Evolutionary conservation across 2,329 filamentous ascomycete species (phyloP).

Genomic region (Botryotinia convoluta): DNA sequence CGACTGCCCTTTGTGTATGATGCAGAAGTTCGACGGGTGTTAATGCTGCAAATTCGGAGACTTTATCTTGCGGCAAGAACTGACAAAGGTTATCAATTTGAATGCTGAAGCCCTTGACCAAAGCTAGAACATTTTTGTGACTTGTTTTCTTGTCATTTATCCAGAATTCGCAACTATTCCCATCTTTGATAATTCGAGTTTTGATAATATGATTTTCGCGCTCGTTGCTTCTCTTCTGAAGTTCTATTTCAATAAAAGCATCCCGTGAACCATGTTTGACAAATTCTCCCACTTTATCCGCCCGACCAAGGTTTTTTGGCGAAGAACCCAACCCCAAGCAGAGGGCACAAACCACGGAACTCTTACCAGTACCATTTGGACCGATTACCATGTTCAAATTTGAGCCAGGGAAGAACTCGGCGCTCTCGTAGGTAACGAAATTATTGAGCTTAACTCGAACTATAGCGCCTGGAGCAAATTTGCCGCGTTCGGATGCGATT

Average conservation of each 20-base stretch:
- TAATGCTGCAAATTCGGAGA: constrained; percentile 87
- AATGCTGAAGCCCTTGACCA: constrained; percentile 74
- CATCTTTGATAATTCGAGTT: constrained; percentile 75
- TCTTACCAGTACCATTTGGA: constrained; percentile 98
- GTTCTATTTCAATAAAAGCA: constrained; percentile 86
- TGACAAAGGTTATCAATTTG: constrained; percentile 98
- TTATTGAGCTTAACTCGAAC: constrained; percentile 81
- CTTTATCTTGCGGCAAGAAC: constrained; percentile 92
- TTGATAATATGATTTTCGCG: constrained; percentile 69
- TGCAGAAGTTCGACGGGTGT: constrained; percentile 77
- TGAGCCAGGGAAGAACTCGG: constrained; percentile 87
- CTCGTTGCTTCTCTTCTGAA: constrained; percentile 62
- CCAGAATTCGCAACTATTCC: constrained; percentile 76
- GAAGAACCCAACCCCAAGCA: constrained; percentile 87
- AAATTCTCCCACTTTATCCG: constrained; percentile 81
- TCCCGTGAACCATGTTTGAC: constrained; percentile 83
- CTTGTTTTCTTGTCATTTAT: constrained; percentile 65
- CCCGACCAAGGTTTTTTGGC: constrained; percentile 78
- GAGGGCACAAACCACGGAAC: constrained; percentile 93
- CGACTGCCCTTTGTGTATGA: constrained; percentile 86
- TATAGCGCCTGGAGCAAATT: constrained; percentile 68
- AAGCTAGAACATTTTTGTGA: constrained; percentile 62
- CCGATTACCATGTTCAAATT: constrained; percentile 98
- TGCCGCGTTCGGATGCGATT: background rate
- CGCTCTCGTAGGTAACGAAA: constrained; percentile 92